These are phyloP conservation scores for Aspergillus avenaceus DNA, from an alignment of 495 filamentous ascomycete genomes.

Conservation along the genomic window DNA sequence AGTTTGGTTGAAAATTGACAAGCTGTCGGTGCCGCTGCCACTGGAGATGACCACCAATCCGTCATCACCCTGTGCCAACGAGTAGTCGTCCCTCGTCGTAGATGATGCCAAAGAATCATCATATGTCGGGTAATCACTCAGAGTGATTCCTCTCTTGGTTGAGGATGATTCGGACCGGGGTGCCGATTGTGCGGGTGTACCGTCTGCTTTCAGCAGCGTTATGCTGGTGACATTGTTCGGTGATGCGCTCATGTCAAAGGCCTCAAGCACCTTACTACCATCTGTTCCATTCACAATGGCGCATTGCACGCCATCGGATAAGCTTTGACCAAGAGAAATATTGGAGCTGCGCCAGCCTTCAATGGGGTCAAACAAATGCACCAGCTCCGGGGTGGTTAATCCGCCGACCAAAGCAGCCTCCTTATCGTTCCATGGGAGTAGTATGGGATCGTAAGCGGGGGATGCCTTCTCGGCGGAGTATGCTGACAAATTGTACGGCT, in stretches of 20 bases:
- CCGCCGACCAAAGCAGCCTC: slow-evolving; percentile 78
- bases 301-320: slow-evolving; percentile 57
- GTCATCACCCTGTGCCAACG: slow-evolving; percentile 54
- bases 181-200: slow-evolving; percentile 30
- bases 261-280: slow-evolving; percentile 77
- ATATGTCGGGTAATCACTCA: slow-evolving; percentile 71
- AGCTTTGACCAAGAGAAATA: slow-evolving; percentile 51
- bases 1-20: slow-evolving; percentile 78
- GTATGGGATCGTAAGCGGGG: slow-evolving; percentile 61
- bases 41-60: slow-evolving; percentile 72
- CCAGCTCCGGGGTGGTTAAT: slow-evolving; percentile 54
- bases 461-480: slow-evolving; percentile 49
- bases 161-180: slow-evolving; percentile 25
- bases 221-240: slow-evolving; percentile 75
- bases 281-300: slow-evolving; percentile 66
- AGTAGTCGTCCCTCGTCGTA: slow-evolving; percentile 55
- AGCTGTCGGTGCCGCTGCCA: slow-evolving; percentile 53
- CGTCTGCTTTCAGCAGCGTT: slow-evolving; percentile 51
- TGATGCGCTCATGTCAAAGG: slow-evolving; percentile 69
- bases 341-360: slow-evolving; percentile 63
- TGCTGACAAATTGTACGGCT: slow-evolving; percentile 56
- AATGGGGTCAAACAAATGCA: slow-evolving; percentile 56
- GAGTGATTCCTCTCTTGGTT: slow-evolving; percentile 42
- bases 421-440: slow-evolving; percentile 71
- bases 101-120: slow-evolving; percentile 68